These are phyloP conservation scores for Blepharisma stoltei DNA, from an alignment of 73 alveolate genomes.

Conservation along the genomic window DNA sequence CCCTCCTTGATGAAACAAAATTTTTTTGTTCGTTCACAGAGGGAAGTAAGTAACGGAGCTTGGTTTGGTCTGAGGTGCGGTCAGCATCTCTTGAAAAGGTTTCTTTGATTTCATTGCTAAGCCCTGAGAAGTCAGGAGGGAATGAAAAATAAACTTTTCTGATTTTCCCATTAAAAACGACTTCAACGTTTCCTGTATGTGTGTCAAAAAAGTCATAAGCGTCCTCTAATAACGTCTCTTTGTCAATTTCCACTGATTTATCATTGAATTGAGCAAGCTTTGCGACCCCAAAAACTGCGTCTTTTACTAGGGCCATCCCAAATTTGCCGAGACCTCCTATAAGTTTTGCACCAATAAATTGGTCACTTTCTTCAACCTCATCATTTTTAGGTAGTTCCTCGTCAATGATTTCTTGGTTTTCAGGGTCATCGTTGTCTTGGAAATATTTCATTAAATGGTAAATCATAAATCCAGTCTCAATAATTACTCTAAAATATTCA, in stretches of 20 bases:
- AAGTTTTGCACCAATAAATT: constrained; percentile 15
- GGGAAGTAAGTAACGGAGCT: constrained; percentile 77
- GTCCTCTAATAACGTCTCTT: constrained; percentile 30
- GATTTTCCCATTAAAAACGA: constrained; percentile 50
- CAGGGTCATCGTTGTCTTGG: constrained; percentile 55
- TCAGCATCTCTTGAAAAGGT: constrained; percentile 76
- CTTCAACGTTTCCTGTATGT: constrained; percentile 30
- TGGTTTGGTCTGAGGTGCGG: constrained; percentile 63
- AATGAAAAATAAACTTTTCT: constrained; percentile 73
- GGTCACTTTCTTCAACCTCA: constrained; percentile 29
- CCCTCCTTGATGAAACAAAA: too few relatives aligned
- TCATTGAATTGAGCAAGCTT: not conserved
- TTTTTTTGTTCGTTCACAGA: too few relatives aligned
- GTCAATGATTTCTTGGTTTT: constrained; percentile 47
- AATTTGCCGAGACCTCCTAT: constrained; percentile 14
- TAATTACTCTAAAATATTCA: constrained; percentile 54
- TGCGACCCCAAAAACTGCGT: not conserved
- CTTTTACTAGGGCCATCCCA: not conserved
- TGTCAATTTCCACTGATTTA: not conserved
- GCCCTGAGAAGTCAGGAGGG: constrained; percentile 64
- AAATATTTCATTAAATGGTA: constrained; percentile 60
- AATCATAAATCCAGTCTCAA: constrained; percentile 81
- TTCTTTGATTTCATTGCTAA: constrained; percentile 60
- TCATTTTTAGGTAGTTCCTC: constrained; percentile 31
- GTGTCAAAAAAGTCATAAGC: constrained; percentile 14